Base-by-base conservation (phyloP, 163 green algal genomes). In the Scenedesmus sp. region DNA sequence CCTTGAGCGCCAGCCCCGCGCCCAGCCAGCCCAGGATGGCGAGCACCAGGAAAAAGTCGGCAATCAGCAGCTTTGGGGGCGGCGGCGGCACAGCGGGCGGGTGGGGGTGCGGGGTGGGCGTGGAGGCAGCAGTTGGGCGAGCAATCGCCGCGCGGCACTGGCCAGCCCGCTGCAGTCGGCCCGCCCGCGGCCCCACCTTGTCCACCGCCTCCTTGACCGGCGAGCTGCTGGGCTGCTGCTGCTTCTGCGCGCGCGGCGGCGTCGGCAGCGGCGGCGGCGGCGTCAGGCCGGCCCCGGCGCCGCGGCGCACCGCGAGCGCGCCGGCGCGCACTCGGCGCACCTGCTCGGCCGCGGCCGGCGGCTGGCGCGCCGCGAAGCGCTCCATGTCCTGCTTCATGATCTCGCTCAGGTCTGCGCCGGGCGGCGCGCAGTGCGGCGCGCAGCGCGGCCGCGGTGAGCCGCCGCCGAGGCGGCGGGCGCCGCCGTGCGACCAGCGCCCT, bases 21-120 rank as follows among this genome's bases (percentile, higher is more conserved):
- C 57, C 86, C 29, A 97, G 86, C 90, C 91, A 96, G 15, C 60
- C 91, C 45, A 96, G 70, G 2, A 89, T 86, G 18, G 89, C 76
- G 36, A 93, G 80, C 6, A 97, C 86, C 54, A 96, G 90, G 86
- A 97, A 97, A 74, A 97, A 97, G 77, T 97, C 93, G 14, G 89
- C 93, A 29, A 97, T 96, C 0, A 97, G 82, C 0, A 96, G 36
- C 90, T 95, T n/a, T n/a, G n/a, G n/a, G n/a, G n/a, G n/a, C n/a
- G n/a, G n/a, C n/a, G n/a, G n/a, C n/a, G n/a, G n/a, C n/a, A n/a
- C n/a, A n/a, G n/a, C n/a, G n/a, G n/a, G n/a, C n/a, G n/a, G n/a
- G 39, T 10, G 39, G 39, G 39, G 39, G 39, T 47, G 39, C 39
- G 39, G 39, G 6, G 39, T 10, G 39, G 39, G 14, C 26, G 15